Conservation (phyloP, 805 yeast genomes). For the Candida dajiaensis region DNA sequence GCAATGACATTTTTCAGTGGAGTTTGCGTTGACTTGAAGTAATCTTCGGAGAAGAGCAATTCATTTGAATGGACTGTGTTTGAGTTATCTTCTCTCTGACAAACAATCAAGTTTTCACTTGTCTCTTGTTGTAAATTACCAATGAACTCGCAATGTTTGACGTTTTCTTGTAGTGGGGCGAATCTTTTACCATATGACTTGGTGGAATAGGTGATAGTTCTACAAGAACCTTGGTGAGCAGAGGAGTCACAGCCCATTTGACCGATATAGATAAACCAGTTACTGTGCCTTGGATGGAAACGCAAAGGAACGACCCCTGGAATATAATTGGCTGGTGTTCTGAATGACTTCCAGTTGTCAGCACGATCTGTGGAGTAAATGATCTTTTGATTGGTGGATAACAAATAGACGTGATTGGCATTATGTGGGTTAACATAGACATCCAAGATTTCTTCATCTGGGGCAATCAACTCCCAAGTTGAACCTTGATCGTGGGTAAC, state of each 20-base stretch:
- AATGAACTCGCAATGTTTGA: slow-evolving; percentile 61
- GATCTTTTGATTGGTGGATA: slow-evolving; percentile 23
- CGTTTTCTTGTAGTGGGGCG: slow-evolving; percentile 45
- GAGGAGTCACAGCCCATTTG: slow-evolving; percentile 43
- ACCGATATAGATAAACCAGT: slow-evolving; percentile 67
- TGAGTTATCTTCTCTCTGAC: slow-evolving; percentile 43
- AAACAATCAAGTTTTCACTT: slow-evolving; percentile 52
- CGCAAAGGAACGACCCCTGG: slow-evolving; percentile 45
- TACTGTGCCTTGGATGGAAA: slow-evolving; percentile 53
- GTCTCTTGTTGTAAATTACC: slow-evolving; percentile 43
- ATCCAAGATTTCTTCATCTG: slow-evolving; percentile 39
- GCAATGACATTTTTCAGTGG: slow-evolving; percentile 62
- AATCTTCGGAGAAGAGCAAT: slow-evolving; percentile 25
- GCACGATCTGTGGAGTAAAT: slow-evolving; percentile 73
- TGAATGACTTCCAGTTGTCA: slow-evolving; percentile 37
- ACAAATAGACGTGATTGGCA: slow-evolving; percentile 39
- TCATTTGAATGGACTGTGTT: slow-evolving; percentile 26
- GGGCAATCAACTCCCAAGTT: slow-evolving; percentile 25
- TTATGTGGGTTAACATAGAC: slow-evolving; percentile 56
- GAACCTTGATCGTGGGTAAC: slow-evolving; percentile 54
- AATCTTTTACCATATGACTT: slow-evolving; percentile 64
- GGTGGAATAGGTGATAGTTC: slow-evolving; percentile 53
- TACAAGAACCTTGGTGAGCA: slow-evolving; percentile 36
- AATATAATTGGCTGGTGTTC: slow-evolving; percentile 43
- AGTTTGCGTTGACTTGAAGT: slow-evolving; percentile 24